phyloP scores from a whole-genome alignment of 2,329 filamentous ascomycete species.

The Fusarium redolens region DNA sequence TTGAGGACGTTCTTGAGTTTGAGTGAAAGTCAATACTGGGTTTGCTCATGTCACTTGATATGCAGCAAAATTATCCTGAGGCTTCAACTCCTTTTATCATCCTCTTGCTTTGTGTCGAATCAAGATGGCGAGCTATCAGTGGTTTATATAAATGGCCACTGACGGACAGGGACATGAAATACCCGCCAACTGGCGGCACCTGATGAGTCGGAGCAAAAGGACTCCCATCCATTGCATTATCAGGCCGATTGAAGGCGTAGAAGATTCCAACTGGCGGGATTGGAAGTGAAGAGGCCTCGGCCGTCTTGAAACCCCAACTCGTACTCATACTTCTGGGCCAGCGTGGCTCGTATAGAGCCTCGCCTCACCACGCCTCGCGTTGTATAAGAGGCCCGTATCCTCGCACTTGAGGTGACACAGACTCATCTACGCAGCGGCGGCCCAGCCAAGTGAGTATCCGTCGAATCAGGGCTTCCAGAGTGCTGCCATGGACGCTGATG shows the following conservation, averaged over 20 bases:
- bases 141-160: conserved; percentile 9
- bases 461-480: conserved; percentile 29
- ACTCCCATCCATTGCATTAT: neutral
- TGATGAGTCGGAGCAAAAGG: neutral
- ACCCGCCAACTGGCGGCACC: conserved; percentile 24
- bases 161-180: conserved; percentile 27
- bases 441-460: conserved; percentile 22
- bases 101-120: neutral
- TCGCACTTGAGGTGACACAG: conserved; percentile 36
- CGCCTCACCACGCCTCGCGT: neutral
- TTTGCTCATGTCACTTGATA: conserved; percentile 39
- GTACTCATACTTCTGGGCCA: neutral
- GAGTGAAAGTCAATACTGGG: neutral
- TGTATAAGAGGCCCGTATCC: conserved; percentile 24
- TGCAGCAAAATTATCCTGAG: conserved; percentile 2
- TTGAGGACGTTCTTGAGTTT: conserved; percentile 2
- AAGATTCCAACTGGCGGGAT: conserved; percentile 1
- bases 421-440: conserved; percentile 15
- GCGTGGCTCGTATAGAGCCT: conserved; percentile 13
- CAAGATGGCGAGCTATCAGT: neutral
- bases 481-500: conserved; percentile 5
- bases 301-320: neutral
- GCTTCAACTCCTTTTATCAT: neutral
- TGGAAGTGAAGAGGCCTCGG: conserved; percentile 5
- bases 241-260: neutral